Percentiles rank a stretch among this genome's conserved stretches.
Conservation (phyloP, 306 rosid genomes). For the Citrullus amarus region DNA sequence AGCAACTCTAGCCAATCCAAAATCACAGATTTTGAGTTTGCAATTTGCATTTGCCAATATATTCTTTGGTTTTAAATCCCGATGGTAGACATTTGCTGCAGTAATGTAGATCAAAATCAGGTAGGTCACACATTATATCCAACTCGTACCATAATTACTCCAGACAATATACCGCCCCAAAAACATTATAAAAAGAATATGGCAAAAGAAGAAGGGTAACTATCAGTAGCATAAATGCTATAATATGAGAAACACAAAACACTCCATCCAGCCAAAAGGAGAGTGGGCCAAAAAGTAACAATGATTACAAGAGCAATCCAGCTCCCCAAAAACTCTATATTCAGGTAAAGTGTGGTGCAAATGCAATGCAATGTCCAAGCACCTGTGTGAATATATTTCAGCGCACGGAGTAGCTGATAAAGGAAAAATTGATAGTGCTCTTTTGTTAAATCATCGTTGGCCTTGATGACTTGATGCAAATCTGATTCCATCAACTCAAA, state of each 20-base stretch:
- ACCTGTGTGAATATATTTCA: slow-evolving; percentile 92
- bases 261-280: not conserved
- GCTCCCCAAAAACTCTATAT: not conserved
- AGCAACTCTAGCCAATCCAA: slow-evolving; percentile 95
- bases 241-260: not conserved
- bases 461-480: slow-evolving; percentile 96
- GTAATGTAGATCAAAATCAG: slow-evolving; percentile 21
- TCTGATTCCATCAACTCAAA: slow-evolving; percentile 96
- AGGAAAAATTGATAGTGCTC: slow-evolving; percentile 94
- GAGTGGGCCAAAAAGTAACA: not conserved
- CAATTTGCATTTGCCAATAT: slow-evolving; percentile 96
- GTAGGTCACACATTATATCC: slow-evolving; percentile 5
- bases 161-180: not conserved
- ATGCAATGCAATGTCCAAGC: not conserved
- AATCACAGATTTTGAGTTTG: slow-evolving; percentile 94
- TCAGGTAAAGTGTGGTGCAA: not conserved
- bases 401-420: slow-evolving; percentile 89
- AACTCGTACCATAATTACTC: not conserved
- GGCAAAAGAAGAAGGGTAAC: not conserved
- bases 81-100: slow-evolving; percentile 92
- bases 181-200: not conserved
- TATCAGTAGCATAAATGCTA: not conserved
- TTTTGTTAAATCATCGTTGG: slow-evolving; percentile 73
- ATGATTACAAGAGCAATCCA: not conserved
- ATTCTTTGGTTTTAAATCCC: slow-evolving; percentile 96